A percentile compares a stretch with the other conserved stretches of the same genome.
These are phyloP conservation scores for Podosphaera fusca DNA, from an alignment of 2,329 filamentous ascomycete genomes.

Conservation along the genomic window DNA sequence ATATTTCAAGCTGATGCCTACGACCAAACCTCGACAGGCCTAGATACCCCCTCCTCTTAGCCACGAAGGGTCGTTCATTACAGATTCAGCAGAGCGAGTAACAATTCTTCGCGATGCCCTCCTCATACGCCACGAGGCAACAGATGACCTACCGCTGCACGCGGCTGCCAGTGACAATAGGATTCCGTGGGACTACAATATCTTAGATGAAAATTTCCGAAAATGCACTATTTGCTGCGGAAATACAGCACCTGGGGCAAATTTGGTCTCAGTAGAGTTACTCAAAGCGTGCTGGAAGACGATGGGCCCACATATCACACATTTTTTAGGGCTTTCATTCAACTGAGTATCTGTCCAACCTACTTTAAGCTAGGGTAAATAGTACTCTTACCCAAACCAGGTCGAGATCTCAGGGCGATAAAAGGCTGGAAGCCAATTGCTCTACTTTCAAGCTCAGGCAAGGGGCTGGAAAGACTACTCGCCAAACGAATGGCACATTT, in stretches of 20 bases:
- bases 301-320: not conserved
- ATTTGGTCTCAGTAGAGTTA: not conserved
- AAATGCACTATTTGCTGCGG: not conserved
- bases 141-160: not conserved
- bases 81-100: not conserved
- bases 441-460: not conserved
- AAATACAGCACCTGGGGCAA: not conserved
- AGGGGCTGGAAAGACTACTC: not conserved
- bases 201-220: not conserved
- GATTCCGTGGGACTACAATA: not conserved
- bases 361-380: not conserved
- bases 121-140: not conserved
- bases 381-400: not conserved
- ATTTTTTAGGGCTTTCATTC: not conserved
- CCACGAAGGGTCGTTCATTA: not conserved
- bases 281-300: not conserved
- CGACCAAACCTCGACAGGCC: not conserved
- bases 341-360: not conserved
- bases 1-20: not conserved
- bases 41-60: not conserved
- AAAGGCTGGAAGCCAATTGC: not conserved
- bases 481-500: not conserved
- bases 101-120: not conserved
- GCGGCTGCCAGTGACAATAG: not conserved
- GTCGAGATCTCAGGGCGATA: not conserved